These are phyloP conservation scores for Naganishia cerealis DNA, from an alignment of 1,284 basidiomycete species.

Conservation along the genomic window DNA sequence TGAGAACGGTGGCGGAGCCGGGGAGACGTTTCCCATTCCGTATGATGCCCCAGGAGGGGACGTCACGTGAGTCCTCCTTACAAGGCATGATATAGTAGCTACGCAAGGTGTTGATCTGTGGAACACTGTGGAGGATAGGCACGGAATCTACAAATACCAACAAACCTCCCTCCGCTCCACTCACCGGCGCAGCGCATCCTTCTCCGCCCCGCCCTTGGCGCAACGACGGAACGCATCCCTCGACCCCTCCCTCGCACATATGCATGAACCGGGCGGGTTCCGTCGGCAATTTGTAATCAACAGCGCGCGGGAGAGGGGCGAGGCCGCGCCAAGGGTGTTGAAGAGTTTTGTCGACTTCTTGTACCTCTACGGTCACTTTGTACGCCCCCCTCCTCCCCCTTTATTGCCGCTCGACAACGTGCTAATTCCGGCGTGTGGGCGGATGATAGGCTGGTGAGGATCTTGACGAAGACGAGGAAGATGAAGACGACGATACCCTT, in stretches of 20 bases:
- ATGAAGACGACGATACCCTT: constrained; percentile 57
- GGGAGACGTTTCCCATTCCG: constrained; percentile 73
- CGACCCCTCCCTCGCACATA: constrained; percentile 78
- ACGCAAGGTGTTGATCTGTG: constrained; percentile 33
- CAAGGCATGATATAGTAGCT: constrained; percentile 20
- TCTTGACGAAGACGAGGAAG: constrained; percentile 73
- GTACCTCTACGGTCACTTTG: constrained; percentile 89
- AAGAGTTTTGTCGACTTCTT: constrained; percentile 91
- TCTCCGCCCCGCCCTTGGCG: constrained; percentile 60
- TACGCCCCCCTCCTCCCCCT: constrained; percentile 56
- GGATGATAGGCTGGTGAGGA: constrained; percentile 79
- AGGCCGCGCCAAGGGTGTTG: constrained; percentile 65
- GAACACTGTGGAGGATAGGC: constrained; percentile 57
- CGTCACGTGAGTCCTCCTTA: constrained; percentile 69
- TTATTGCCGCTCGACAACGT: background rate
- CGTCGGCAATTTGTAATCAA: constrained; percentile 78
- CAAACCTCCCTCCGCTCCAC: constrained; percentile 67
- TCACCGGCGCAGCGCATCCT: constrained; percentile 61
- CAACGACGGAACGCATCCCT: constrained; percentile 48
- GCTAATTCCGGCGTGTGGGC: background rate
- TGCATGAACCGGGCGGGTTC: constrained; percentile 91
- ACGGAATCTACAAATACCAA: constrained; percentile 91
- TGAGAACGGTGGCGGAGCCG: constrained; percentile 49
- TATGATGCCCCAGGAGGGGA: constrained; percentile 82
- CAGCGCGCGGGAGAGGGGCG: constrained; percentile 67